Evolutionary conservation across 441 rosid species (phyloP).

Genomic region (Eruca vesicaria): DNA sequence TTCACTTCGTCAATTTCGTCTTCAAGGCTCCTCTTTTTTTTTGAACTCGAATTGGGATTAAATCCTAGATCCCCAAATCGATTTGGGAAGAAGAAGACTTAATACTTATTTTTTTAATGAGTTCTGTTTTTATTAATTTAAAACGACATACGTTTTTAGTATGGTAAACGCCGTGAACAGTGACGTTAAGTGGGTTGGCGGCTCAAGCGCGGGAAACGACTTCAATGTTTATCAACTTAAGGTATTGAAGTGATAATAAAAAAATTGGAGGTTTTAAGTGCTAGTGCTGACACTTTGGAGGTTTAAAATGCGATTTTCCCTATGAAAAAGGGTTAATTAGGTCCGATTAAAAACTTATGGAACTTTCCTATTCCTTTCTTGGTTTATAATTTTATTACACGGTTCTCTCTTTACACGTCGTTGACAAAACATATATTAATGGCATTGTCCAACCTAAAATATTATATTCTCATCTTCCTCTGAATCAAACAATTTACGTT

Average conservation of each 20-base stretch:
- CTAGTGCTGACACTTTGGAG: background rate
- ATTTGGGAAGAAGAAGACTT: no score
- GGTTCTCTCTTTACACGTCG: background rate
- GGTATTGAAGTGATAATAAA: background rate
- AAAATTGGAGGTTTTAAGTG: background rate
- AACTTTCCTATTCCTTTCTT: conserved; percentile 2
- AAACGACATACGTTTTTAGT: background rate
- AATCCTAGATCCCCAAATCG: background rate
- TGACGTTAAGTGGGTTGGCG: background rate
- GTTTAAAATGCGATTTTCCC: background rate
- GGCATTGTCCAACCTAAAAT: conserved; percentile 20
- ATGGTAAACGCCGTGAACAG: background rate
- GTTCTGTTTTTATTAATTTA: background rate
- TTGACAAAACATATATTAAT: background rate
- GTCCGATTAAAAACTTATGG: background rate
- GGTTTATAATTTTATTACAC: background rate
- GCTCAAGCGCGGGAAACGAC: background rate
- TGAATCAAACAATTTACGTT: conserved; percentile 9
- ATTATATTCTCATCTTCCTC: background rate
- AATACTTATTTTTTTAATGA: background rate
- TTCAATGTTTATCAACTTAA: background rate
- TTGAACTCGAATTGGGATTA: background rate
- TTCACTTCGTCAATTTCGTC: background rate
- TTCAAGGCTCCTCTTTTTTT: background rate
- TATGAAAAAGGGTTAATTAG: background rate